Evolutionary conservation across 2,329 filamentous ascomycete species (phyloP).

Genomic region (Aspergillus jensenii): DNA sequence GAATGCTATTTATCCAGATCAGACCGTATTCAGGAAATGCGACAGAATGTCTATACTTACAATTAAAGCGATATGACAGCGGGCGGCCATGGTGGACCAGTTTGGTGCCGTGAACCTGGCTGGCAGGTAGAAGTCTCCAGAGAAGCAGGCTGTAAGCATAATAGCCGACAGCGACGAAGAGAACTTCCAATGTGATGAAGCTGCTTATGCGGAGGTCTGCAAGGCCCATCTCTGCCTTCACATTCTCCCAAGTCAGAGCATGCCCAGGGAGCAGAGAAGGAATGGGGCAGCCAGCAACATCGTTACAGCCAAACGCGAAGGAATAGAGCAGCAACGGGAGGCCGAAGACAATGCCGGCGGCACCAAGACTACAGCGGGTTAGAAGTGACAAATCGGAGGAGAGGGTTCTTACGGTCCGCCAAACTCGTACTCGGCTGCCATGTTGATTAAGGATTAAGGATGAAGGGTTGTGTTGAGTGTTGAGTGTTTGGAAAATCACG

Average conservation of each 20-base stretch:
- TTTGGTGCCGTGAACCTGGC: constrained; percentile 66
- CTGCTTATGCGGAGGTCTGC: constrained; percentile 66
- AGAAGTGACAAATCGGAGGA: constrained; percentile 10
- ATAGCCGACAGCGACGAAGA: constrained; percentile 68
- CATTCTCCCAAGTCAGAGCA: constrained; percentile 64
- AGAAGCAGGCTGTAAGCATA: constrained; percentile 72
- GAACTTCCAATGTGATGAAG: constrained; percentile 51
- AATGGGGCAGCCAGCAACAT: constrained; percentile 81
- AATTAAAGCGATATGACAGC: constrained; percentile 75
- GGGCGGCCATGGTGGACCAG: constrained; percentile 64
- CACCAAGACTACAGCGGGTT: constrained; percentile 61
- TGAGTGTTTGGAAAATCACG: too few species aligned
- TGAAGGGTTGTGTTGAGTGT: too few species aligned
- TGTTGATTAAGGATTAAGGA: too few species aligned
- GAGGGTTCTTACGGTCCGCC: constrained; percentile 36
- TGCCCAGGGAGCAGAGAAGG: constrained; percentile 72
- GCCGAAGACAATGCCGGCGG: constrained; percentile 70
- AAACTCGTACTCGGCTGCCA: constrained; percentile 35
- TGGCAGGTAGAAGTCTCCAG: constrained; percentile 71
- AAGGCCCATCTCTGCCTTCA: constrained; percentile 79
- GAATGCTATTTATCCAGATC: constrained; percentile 56
- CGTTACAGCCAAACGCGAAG: constrained; percentile 83
- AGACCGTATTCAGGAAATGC: background rate
- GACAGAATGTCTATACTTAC: constrained; percentile 42
- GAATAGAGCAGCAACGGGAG: constrained; percentile 75